A percentile compares a stretch with the other conserved stretches of the same genome.
Conservation (phyloP, 345 rosid species). For the Alliaria petiolata region DNA sequence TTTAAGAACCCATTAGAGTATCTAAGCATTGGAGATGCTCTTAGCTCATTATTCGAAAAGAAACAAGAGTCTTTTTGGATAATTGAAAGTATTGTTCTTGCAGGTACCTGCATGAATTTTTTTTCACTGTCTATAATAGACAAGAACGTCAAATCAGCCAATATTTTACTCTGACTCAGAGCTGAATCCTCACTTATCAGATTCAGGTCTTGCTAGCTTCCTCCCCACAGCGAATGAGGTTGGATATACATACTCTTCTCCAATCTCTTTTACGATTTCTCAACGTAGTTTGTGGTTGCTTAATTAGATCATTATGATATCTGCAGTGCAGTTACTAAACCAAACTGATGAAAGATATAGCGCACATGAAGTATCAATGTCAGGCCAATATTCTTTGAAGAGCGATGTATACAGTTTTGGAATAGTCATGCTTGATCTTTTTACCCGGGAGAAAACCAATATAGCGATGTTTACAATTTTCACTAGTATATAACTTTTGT, state of each 20-base stretch:
- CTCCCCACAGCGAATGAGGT: constrained; percentile 85
- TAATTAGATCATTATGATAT: neutral
- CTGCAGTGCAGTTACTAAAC: constrained; percentile 64
- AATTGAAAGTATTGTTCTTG: constrained; percentile 1
- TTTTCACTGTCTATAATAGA: constrained; percentile 87
- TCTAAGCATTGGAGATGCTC: no score
- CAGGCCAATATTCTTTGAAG: constrained; percentile 80
- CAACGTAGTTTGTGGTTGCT: neutral
- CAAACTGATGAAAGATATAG: constrained; percentile 59
- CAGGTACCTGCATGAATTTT: constrained; percentile 95
- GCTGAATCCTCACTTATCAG: constrained; percentile 92
- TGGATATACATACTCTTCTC: neutral
- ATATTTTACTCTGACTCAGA: constrained; percentile 79
- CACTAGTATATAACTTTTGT: no score
- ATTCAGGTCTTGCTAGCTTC: constrained; percentile 75
- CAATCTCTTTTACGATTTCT: neutral
- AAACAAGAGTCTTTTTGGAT: neutral
- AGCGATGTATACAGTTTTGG: constrained; percentile 95
- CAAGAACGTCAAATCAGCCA: constrained; percentile 85
- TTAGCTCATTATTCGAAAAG: no score
- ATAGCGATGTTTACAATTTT: no score
- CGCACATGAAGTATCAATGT: constrained; percentile 94
- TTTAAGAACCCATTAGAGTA: no score
- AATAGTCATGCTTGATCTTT: constrained; percentile 97
- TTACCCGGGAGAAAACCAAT: constrained; percentile 93